Base-by-base conservation (phyloP, 2,329 filamentous ascomycete species). In the Aspergillus uvarum region DNA sequence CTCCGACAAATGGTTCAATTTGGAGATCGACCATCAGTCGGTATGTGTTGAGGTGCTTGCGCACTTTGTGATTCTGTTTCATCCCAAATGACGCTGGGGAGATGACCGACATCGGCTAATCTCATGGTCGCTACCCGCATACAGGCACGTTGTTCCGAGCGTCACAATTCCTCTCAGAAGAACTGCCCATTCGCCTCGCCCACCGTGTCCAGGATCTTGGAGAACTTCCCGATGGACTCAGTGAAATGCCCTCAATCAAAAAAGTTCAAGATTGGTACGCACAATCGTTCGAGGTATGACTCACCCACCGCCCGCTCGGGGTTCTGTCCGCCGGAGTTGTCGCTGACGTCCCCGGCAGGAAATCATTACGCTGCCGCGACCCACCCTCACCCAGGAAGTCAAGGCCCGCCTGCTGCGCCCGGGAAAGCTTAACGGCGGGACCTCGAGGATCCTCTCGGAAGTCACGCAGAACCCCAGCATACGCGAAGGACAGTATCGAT, bases 1-100 rank as follows among this genome's bases (percentile, higher is more conserved):
- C 84, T 99, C 78, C 87, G 95, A 76, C 95, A 99, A 84, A 99
- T 99, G 95, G 94, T 98, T 60, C 94, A 98, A 78, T 98, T 98
- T 77, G 94, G 94, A 74, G 92, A 96, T 81, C 91, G 88, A 76
- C 93, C 94, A 56, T 97, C 93, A 16, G 91, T 88, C 70, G 92
- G 91, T 95, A 82, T 72, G 84, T 67, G 26, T 26, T 1, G 49
- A 44, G 50, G 31, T 42, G 58, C 22, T 19, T 5, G 12, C 14
- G 14, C 2, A n/a, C 5, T 5, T 14, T 44, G 14, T 6, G 38
- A 44, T 44, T 22, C 7, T 44, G 31, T 22, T 16, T 60, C 59
- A 57, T 47, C 50, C 50, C 32, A 61, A 51, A 53, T 58, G 47
- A 52, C 38, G 16, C 16, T 2, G 38, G 7, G 16, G 38, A 44